Percentiles rank a stretch among this genome's conserved stretches.
phyloP scores from a whole-genome alignment of 345 rosid species.

The Eutrema heterophyllum region DNA sequence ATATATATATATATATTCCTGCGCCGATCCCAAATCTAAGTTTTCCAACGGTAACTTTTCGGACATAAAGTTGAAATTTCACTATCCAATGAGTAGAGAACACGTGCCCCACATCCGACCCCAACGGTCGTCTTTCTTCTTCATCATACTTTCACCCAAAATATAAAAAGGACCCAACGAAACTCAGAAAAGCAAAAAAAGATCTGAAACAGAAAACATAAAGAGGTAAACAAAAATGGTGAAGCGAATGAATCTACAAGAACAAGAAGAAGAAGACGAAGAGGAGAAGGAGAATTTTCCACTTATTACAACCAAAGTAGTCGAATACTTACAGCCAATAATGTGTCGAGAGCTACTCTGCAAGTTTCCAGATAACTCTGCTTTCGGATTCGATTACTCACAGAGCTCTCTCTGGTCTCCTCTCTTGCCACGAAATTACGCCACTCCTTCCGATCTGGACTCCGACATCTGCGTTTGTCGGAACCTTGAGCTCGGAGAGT shows the following conservation, averaged over 20 bases:
- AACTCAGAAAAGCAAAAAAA: background rate
- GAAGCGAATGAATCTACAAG: background rate
- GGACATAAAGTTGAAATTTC: background rate
- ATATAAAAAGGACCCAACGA: background rate
- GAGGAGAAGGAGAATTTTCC: slow-evolving; percentile 38
- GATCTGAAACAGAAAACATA: background rate
- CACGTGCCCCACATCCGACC: slow-evolving; percentile 6
- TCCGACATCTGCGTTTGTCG: slow-evolving; percentile 34
- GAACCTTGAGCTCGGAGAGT: slow-evolving; percentile 33
- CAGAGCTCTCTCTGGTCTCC: slow-evolving; percentile 98
- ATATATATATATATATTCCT: background rate
- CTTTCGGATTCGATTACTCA: slow-evolving; percentile 63
- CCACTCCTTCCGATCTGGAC: slow-evolving; percentile 39
- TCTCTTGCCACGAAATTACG: slow-evolving; percentile 52
- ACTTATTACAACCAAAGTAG: slow-evolving; percentile 51
- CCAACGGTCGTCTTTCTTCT: slow-evolving; percentile 31
- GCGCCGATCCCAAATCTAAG: slow-evolving; percentile 7
- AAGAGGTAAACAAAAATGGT: slow-evolving; percentile 8
- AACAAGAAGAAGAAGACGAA: slow-evolving; percentile 21
- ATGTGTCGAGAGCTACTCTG: slow-evolving; percentile 72
- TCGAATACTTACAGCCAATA: slow-evolving; percentile 66
- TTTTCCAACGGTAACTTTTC: slow-evolving; percentile 30
- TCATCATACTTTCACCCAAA: background rate
- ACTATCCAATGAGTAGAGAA: background rate
- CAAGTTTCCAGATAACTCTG: slow-evolving; percentile 79